Evolutionary conservation across 805 yeast genomes (phyloP), one percentile per base, ranked within the genome.

Genomic region (Hermanozyma aechmeae): DNA sequence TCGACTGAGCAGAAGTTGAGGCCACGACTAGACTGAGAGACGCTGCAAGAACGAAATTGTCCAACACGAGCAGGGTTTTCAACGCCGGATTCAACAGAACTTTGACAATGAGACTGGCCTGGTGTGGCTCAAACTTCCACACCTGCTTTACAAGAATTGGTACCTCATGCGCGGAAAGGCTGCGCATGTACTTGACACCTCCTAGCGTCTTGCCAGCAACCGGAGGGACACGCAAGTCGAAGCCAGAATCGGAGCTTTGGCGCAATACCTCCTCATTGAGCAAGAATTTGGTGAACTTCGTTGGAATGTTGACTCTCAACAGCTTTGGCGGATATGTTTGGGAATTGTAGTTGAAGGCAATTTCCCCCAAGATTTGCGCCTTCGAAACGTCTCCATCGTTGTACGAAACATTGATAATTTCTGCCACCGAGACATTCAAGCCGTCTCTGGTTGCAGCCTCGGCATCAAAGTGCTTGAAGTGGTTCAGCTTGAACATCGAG

Each of bases 111-210:
- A 89, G 79, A 41, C 94, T 79, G 1, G 96, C 77, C 58, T 86
- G 95, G 31, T 68, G 77, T 13, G 69, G 68, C 51, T 87, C 96
- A 48, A 79, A 80, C 47, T 86, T 80, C 97, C 97, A 92, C 25
- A 79, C 73, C 24, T 95, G 96, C 23, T 75, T 66, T 26, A 89
- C 66, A 16, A 71, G 52, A 15, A 89, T 53, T 9, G 97, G 96
- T 7, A 78, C 72, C 23, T 48, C 48, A 2, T 43, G 36, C 11
- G 58, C 50, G 33, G 64, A 58, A 31, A 63, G 58, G 24, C 67
- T 66, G 28, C 72, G 47, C 49, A 79, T 65, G 49, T 87, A 89
- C 50, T 83, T 83, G 42, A 87, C 57, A 0, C 87, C 95, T 16
- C 93, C 93, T 21, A 81, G 61, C 1, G 93, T 79, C 44, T 74